phyloP scores from a whole-genome alignment of 805 yeast species.

The Hanseniaspora jakobsenii region DNA sequence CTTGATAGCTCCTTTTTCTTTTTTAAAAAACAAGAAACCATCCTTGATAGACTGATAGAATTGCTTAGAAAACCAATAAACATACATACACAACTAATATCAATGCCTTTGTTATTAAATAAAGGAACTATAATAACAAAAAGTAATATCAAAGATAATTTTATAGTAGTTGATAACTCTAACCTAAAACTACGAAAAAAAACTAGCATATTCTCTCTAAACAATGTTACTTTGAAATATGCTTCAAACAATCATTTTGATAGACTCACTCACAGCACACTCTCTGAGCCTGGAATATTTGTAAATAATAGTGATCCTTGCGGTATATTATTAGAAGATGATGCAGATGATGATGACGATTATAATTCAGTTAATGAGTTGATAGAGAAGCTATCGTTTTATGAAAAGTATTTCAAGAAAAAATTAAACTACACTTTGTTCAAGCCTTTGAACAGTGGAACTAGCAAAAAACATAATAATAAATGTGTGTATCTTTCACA shows the following conservation, averaged over 20 bases:
- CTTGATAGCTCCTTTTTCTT: too few species aligned
- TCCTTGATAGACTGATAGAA: too few species aligned
- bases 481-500: too few species aligned
- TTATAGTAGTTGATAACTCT: neutral
- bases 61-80: too few species aligned
- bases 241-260: neutral
- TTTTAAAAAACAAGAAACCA: too few species aligned
- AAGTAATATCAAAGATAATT: conserved; percentile 1
- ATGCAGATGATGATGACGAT: neutral
- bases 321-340: neutral
- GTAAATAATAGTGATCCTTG: neutral
- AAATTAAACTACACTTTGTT: conserved; percentile 12
- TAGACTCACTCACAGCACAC: neutral
- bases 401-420: conserved; percentile 1
- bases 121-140: conserved; percentile 5
- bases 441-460: neutral
- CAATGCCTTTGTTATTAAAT: conserved; percentile 27
- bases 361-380: neutral
- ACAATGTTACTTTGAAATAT: neutral
- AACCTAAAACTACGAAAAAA: conserved; percentile 3
- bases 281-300: conserved; percentile 11
- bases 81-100: conserved; percentile 51
- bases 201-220: neutral
- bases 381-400: conserved; percentile 2
- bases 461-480: neutral